Evolutionary conservation across 371 early-diverging fungal species (phyloP), one percentile per base, ranked within the genome.

Genomic region (Mucor indicus): DNA sequence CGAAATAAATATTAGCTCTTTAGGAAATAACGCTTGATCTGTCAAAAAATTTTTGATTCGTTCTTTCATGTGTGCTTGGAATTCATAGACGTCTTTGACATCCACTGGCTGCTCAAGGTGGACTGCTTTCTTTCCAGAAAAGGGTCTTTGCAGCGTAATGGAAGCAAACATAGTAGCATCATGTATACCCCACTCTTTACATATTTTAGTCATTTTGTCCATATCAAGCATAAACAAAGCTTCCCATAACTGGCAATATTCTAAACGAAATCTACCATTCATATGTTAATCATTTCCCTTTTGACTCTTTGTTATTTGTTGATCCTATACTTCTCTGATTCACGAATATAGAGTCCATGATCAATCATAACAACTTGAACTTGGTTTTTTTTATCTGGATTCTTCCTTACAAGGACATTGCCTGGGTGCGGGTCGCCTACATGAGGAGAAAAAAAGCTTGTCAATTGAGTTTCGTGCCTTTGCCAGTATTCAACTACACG

Each of bases 281-380:
- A n/a, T n/a, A n/a, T n/a, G n/a, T n/a, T n/a, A n/a, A n/a, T n/a
- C n/a, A n/a, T n/a, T n/a, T n/a, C n/a, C n/a, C n/a, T n/a, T n/a
- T n/a, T n/a, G n/a, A n/a, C n/a, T n/a, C n/a, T n/a, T n/a, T n/a
- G n/a, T n/a, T n/a, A n/a, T n/a, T n/a, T n/a, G n/a, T n/a, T n/a
- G n/a, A n/a, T n/a, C 44, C 41, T 53, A 39, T 64, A 69, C 55
- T 55, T 55, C 38, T 78, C 82, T 4, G 80, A 77, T 54, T 85
- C 86, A 48, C 84, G 80, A 27, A 93, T 83, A 53, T 93, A 96
- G 13, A 96, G 79, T 2, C 96, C 96, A 65, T 96, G 96, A 50
- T 96, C 95, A 40, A 96, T 77, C n/a, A 95, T 64, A 0, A 94
- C 70, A 24, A 83, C 71, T 23, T 76, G 76, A 2, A 63, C 72